These are phyloP conservation scores for Omphalea diandra DNA, from an alignment of 441 rosid genomes.

Conservation along the genomic window DNA sequence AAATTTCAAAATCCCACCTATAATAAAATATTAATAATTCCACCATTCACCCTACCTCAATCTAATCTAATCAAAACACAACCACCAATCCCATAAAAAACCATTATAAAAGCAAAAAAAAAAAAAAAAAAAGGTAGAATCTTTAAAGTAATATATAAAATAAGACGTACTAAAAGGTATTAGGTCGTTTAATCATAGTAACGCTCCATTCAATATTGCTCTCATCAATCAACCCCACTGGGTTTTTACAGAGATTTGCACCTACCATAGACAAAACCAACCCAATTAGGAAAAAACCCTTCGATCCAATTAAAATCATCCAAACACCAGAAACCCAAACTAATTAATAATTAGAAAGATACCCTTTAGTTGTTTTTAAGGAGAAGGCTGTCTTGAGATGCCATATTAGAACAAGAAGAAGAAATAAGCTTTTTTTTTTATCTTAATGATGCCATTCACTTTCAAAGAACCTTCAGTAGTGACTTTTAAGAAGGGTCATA, in stretches of 20 bases:
- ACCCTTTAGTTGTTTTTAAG: conserved; percentile 83
- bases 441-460: too few species aligned
- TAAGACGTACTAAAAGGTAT: conserved; percentile 47
- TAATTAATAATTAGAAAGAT: background rate
- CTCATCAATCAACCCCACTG: conserved; percentile 68
- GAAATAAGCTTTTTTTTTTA: conserved; percentile 7
- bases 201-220: conserved; percentile 66
- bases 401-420: conserved; percentile 28
- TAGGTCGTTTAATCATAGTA: conserved; percentile 62
- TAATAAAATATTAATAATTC: background rate
- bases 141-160: background rate
- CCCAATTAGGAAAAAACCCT: too few species aligned
- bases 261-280: too few species aligned
- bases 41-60: background rate
- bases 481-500: too few species aligned
- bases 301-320: conserved; percentile 6
- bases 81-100: conserved; percentile 11
- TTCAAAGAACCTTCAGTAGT: too few species aligned
- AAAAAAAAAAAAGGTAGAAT: conserved; percentile 10
- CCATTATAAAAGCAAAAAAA: background rate
- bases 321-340: background rate
- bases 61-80: background rate
- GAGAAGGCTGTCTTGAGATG: conserved; percentile 71
- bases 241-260: conserved; percentile 69
- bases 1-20: background rate